Conservation (phyloP, 331 rosid genomes). For the Acacia pycnantha region DNA sequence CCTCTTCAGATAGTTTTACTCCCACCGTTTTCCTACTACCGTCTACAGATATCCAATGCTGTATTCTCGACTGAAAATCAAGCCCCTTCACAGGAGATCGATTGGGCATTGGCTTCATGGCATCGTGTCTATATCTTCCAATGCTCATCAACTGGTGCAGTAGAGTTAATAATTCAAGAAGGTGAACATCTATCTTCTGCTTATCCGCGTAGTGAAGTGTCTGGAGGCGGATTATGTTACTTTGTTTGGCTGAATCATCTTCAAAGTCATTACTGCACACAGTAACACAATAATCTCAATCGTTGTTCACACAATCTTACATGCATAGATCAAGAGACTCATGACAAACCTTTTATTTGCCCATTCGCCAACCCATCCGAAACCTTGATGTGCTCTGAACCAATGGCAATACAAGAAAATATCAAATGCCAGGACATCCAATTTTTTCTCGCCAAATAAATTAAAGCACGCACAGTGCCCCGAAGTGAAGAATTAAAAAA, state of each 20-base stretch:
- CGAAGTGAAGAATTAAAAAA: background rate
- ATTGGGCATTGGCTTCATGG: constrained; percentile 42
- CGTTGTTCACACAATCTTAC: background rate
- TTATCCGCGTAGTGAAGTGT: constrained; percentile 85
- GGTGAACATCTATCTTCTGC: constrained; percentile 62
- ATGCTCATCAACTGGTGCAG: constrained; percentile 63
- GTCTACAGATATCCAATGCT: constrained; percentile 33
- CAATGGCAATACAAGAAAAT: constrained; percentile 10
- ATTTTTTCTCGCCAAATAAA: background rate
- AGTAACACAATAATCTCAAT: background rate
- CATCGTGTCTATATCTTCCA: constrained; percentile 58
- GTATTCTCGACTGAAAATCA: constrained; percentile 63
- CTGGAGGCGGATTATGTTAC: constrained; percentile 63
- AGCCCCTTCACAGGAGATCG: constrained; percentile 64
- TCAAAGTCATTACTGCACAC: constrained; percentile 65
- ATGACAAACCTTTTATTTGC: constrained; percentile 69
- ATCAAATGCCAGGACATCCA: background rate
- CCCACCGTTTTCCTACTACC: constrained; percentile 26
- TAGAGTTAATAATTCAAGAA: constrained; percentile 67
- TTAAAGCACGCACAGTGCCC: background rate
- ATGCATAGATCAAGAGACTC: background rate
- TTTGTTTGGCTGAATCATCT: constrained; percentile 37
- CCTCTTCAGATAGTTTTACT: constrained; percentile 53
- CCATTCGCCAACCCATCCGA: constrained; percentile 98
- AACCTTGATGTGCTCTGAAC: constrained; percentile 93